Evolutionary conservation across 176 grass and related monocot species (phyloP), one percentile per base, ranked within the genome.

Genomic region (Avena sativa): DNA sequence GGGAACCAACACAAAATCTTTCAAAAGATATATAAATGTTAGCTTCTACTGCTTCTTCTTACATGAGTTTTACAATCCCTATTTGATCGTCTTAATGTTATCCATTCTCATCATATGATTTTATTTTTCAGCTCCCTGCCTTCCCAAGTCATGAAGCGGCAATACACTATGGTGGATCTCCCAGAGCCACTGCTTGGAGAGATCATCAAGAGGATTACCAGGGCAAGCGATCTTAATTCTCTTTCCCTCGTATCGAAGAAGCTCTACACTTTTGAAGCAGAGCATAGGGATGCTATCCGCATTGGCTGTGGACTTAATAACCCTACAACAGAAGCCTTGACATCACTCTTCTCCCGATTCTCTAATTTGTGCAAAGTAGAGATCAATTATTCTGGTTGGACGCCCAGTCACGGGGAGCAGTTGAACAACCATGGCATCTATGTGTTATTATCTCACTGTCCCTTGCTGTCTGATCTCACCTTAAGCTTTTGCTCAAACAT

Each of bases 401-500:
- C 76, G 20, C 91, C 84, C 6, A 67, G 81, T 36, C 48, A 60
- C 11, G 91, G 87, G 21, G 86, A 71, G 26, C 94, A 96, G 64
- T 34, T 96, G 44, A 91, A 90, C 40, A 86, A 89, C 72, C 26
- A 89, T 63, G 91, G 88, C 10, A 73, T 96, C 46, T 66, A 6
- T 36, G 65, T 93, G 71, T 85, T 93, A 48, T 93, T 87, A 40
- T 89, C 81, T 34, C 65, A 51, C 5, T 95, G 89, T 81, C 78
- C 73, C 34, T 85, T 14, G 7, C 75, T 96, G 40, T 60, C 66
- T 0, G 89, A 91, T 68, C 87, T 96, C 17, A 91, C 82, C 56
- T 83, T 96, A 86, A 96, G 94, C 68, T 92, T 92, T 65, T 93
- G 91, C 73, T 85, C 85, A 12, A 86, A 88, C 77, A 91, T 96